Evolutionary conservation across 2,329 filamentous ascomycete genomes (phyloP), one percentile per base, ranked within the genome.

Genomic region (Aspergillus sp.): DNA sequence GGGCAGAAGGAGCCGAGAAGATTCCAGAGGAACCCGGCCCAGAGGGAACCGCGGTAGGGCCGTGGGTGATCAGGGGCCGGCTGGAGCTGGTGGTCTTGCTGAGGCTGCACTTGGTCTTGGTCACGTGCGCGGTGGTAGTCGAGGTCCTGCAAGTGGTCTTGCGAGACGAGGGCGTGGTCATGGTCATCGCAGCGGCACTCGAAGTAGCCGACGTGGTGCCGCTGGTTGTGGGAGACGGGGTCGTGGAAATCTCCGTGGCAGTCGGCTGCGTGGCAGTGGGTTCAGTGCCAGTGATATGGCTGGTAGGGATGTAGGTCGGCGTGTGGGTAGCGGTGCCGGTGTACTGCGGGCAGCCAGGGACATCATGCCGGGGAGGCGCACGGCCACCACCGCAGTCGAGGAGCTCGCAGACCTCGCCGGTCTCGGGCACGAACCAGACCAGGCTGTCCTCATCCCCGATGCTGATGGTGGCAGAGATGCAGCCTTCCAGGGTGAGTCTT

Each of bases 311-410:
- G 19, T 49, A 50, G 38, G 40, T 47, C 16, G 45, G 33, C 2
- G 43, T 44, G n/a, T 44, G 26, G 6, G 44, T 46, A 11, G 34
- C 44, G 0, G 51, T 51, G 5, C 50, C 51, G 5, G 39, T 37
- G 34, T 54, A 53, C 11, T 34, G 27, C 0, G 49, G 45, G 26
- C 78, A 82, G 2, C 77, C 78, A 1, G 78, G 78, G 14, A 76
- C 70, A 15, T 67, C 70, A 11, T 71, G 74, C 63, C 75, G 80
- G 39, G 75, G 71, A 3, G 78, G 74, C 6, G 76, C 78, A 28
- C 71, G 67, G 34, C 77, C 78, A 42, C 78, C 78, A 36, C 78
- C 78, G 57, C 78, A 82, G 68, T 82, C 78, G 44, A 77, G 66
- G 40, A 74, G 50, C 8, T 64, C 63, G 67, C 78, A 82, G 51